These are phyloP conservation scores for Solanum phureja DNA, from an alignment of 257 asterid species.

Conservation along the genomic window DNA sequence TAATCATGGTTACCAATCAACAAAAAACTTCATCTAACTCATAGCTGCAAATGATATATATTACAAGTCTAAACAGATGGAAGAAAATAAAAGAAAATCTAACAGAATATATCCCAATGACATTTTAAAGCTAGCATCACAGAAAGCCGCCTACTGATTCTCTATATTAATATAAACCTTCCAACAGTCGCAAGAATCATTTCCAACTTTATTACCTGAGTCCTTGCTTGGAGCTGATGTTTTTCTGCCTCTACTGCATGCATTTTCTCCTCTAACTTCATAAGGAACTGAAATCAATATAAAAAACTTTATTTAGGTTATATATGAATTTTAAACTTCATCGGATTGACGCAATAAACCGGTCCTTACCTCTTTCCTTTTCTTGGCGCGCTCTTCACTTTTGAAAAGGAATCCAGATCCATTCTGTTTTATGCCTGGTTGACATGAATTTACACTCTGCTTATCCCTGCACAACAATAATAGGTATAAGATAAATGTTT, in stretches of 20 bases:
- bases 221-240: slow-evolving; percentile 32
- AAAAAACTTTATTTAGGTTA: neutral
- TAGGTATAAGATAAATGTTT: slow-evolving; percentile 5
- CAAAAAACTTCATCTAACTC: neutral
- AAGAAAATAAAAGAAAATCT: neutral
- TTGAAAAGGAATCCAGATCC: slow-evolving; percentile 21
- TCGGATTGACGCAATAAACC: neutral
- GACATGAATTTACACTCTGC: slow-evolving; percentile 12
- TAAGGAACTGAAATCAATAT: slow-evolving; percentile 3
- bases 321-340: neutral
- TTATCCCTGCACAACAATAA: slow-evolving; percentile 22
- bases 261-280: slow-evolving; percentile 34
- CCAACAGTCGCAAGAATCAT: neutral
- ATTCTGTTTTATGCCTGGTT: slow-evolving; percentile 26
- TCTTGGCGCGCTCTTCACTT: slow-evolving; percentile 42
- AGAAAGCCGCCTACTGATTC: neutral
- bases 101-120: neutral
- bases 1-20: neutral
- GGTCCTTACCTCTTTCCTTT: slow-evolving; percentile 49
- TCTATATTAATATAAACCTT: neutral
- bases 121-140: neutral
- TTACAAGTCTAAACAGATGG: neutral
- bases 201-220: slow-evolving; percentile 26
- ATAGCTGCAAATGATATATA: neutral
- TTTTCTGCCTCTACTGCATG: slow-evolving; percentile 37